phyloP scores from a whole-genome alignment of 768 basidiomycete species.

The Hygrocybe coccinea region DNA sequence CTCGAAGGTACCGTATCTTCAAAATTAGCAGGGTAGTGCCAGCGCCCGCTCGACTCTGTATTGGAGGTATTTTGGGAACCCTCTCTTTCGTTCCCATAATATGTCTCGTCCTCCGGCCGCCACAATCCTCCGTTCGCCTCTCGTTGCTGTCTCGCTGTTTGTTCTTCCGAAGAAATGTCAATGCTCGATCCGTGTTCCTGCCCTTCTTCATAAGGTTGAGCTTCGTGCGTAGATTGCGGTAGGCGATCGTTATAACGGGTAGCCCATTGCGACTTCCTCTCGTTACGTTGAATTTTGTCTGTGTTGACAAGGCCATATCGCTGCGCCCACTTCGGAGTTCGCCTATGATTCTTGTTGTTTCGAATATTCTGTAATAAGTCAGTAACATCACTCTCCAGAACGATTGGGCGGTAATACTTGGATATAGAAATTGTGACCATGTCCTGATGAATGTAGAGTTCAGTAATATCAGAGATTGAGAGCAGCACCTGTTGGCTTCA shows the following conservation, averaged over 20 bases:
- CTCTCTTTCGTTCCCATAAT: slow-evolving; percentile 50
- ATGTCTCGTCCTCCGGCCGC: slow-evolving; percentile 71
- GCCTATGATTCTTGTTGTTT: slow-evolving; percentile 87
- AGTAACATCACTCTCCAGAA: neutral
- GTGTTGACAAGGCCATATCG: slow-evolving; percentile 86
- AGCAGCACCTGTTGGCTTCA: slow-evolving; percentile 12
- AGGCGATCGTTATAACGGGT: slow-evolving; percentile 79
- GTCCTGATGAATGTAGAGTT: slow-evolving; percentile 45
- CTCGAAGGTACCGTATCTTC: slow-evolving; percentile 49
- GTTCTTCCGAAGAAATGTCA: slow-evolving; percentile 36
- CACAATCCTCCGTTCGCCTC: slow-evolving; percentile 55
- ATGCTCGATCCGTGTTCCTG: slow-evolving; percentile 52
- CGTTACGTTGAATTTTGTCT: slow-evolving; percentile 69
- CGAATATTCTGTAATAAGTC: slow-evolving; percentile 66
- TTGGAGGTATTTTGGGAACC: slow-evolving; percentile 30
- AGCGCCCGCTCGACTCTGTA: slow-evolving; percentile 48
- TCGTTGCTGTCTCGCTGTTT: slow-evolving; percentile 26
- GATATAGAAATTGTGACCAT: slow-evolving; percentile 91
- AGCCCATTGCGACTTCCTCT: slow-evolving; percentile 84
- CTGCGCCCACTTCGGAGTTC: slow-evolving; percentile 95
- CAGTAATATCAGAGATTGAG: neutral
- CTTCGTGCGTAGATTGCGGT: slow-evolving; percentile 62
- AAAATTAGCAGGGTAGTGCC: slow-evolving; percentile 86
- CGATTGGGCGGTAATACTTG: slow-evolving; percentile 43
- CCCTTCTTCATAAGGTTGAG: slow-evolving; percentile 73